Conservation (phyloP, 192 early-diverging fungal species). For the Lobulomyces angularis region DNA sequence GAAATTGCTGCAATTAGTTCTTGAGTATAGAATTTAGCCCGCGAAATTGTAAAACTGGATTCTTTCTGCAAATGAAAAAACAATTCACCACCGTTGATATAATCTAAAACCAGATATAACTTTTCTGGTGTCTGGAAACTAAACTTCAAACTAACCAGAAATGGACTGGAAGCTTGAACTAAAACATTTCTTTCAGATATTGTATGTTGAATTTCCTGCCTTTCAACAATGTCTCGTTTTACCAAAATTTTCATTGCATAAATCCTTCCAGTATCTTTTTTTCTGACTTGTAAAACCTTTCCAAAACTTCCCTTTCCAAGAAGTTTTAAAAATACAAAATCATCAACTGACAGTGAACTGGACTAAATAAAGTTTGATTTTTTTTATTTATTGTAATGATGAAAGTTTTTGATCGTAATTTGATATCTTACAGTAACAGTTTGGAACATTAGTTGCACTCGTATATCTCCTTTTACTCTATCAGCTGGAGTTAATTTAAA, state of each 20-base stretch:
- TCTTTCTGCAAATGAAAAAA: slow-evolving; percentile 90
- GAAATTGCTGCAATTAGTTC: slow-evolving; percentile 58
- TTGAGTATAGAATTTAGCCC: slow-evolving; percentile 69
- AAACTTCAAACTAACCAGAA: slow-evolving; percentile 87
- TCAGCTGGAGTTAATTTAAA: too few relatives aligned
- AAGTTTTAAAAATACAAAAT: slow-evolving; percentile 62
- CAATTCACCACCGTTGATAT: slow-evolving; percentile 68
- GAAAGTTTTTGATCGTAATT: background rate
- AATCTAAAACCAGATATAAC: slow-evolving; percentile 67
- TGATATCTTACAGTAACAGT: slow-evolving; percentile 17
- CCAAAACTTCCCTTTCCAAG: slow-evolving; percentile 71
- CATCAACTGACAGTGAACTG: slow-evolving; percentile 27
- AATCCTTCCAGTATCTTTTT: slow-evolving; percentile 64
- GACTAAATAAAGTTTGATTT: slow-evolving; percentile 11
- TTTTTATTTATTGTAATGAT: background rate
- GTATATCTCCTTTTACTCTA: slow-evolving; percentile 33
- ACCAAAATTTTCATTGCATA: slow-evolving; percentile 75
- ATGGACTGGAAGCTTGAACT: slow-evolving; percentile 62
- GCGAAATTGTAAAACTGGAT: slow-evolving; percentile 73
- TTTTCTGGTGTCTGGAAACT: slow-evolving; percentile 73
- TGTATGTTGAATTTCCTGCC: slow-evolving; percentile 63
- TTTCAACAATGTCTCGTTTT: slow-evolving; percentile 61
- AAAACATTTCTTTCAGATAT: slow-evolving; percentile 66
- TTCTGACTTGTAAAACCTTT: slow-evolving; percentile 66
- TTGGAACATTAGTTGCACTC: slow-evolving; percentile 36